Evolutionary conservation across 2,329 filamentous ascomycete genomes (phyloP).

Genomic region (Paecilomyces variotii): DNA sequence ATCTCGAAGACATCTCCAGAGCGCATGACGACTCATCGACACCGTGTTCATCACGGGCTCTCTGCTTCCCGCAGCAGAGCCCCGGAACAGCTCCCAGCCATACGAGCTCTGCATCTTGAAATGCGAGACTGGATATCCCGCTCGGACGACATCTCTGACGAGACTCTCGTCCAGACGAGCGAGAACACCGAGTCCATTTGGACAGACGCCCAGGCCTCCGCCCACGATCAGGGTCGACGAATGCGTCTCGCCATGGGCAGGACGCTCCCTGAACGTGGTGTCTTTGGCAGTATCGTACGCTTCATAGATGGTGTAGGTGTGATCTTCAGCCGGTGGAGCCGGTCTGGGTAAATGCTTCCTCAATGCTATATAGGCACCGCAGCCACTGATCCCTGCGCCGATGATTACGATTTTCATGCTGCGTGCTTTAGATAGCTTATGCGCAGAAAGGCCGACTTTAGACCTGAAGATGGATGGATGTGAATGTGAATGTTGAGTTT

Average conservation of each 20-base stretch:
- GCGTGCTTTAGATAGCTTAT: neutral
- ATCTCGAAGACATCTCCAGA: slow-evolving; percentile 31
- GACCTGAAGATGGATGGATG: neutral
- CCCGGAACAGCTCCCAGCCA: slow-evolving; percentile 23
- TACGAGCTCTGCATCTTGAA: slow-evolving; percentile 28
- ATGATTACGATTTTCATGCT: slow-evolving; percentile 37
- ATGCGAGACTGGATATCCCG: slow-evolving; percentile 25
- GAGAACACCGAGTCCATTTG: slow-evolving; percentile 34
- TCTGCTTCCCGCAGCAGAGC: slow-evolving; percentile 10
- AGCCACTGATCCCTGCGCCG: slow-evolving; percentile 37
- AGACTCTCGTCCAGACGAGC: slow-evolving; percentile 28
- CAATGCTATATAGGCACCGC: slow-evolving; percentile 31
- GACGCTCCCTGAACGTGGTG: slow-evolving; percentile 10
- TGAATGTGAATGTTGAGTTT: neutral
- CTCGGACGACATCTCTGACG: slow-evolving; percentile 21
- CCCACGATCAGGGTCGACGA: slow-evolving; percentile 31
- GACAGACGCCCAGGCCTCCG: slow-evolving; percentile 29
- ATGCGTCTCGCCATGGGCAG: slow-evolving; percentile 11
- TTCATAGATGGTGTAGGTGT: slow-evolving; percentile 34
- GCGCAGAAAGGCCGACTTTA: neutral
- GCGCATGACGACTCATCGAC: slow-evolving; percentile 28
- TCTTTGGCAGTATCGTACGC: slow-evolving; percentile 26
- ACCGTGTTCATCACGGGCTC: slow-evolving; percentile 22
- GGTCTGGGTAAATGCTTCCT: slow-evolving; percentile 30
- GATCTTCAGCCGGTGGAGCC: slow-evolving; percentile 6